Base-by-base conservation (phyloP, 2,329 filamentous ascomycete genomes). In the Cadophora sp. region DNA sequence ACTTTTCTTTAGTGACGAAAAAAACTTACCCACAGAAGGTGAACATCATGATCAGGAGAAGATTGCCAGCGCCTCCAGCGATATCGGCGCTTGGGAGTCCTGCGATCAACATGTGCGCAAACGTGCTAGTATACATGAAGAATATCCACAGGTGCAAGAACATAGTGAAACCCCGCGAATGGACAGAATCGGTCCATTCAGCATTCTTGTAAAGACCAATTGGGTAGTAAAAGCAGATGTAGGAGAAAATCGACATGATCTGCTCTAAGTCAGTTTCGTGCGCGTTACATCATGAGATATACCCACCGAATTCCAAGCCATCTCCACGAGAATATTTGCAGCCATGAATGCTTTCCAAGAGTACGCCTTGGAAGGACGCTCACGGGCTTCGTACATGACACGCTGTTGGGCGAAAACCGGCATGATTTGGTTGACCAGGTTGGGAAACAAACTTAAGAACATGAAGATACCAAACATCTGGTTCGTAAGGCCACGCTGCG, bases 181-280 rank as follows among this genome's bases (percentile, higher is more conserved):
- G 77, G 0, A 90, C 86, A 70, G 88, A 82, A 68, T 85, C 85
- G 4, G 88, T 87, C 0, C 83, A 83, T n/a, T 83, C 81, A 1
- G 92, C 91, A 76, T 95, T 94, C 68, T 81, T 80, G 79, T 92
- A 89, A 9, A 96, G 85, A 1, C 92, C 92, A 64, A 97, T 87
- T 1, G 93, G 92, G 77, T 94, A 97, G 83, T 97, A 97, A 87
- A 92, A 95, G 78, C 85, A 89, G 76, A 93, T 85, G 83, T 84
- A 97, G 82, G 94, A 90, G 72, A 97, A 80, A n/a, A 90, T 84
- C 3, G 89, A 87, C 85, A 92, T 90, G 55, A 89, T 86, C 77
- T 97, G 93, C 87, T 92, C 97, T 0, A 93, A 93, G 5, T 34
- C 11, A 34, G 31, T 34, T 34, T 34, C 11, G 11, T 34, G 5